These are phyloP conservation scores for Dioszegia aurantiaca DNA, from an alignment of 768 basidiomycete species.

Conservation along the genomic window DNA sequence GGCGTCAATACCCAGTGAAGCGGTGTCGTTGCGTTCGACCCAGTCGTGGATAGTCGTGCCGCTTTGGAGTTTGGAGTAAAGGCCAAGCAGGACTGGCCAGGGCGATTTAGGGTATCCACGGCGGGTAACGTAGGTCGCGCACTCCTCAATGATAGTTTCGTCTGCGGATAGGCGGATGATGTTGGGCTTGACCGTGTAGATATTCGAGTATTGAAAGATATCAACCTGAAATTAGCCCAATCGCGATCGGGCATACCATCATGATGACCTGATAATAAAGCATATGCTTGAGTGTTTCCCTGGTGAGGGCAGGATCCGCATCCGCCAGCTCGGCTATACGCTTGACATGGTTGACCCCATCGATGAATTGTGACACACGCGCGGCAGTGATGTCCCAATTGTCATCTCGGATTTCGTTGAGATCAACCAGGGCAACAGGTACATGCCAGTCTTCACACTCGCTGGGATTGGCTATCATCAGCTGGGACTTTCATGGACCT, in stretches of 20 bases:
- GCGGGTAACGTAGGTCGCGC: slow-evolving; percentile 83
- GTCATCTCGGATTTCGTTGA: slow-evolving; percentile 73
- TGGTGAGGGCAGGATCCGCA: slow-evolving; percentile 75
- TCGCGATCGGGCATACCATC: slow-evolving; percentile 55
- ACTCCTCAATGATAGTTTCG: slow-evolving; percentile 78
- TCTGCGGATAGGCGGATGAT: slow-evolving; percentile 86
- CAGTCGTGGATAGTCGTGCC: slow-evolving; percentile 82
- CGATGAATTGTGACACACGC: slow-evolving; percentile 74
- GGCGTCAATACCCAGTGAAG: slow-evolving; percentile 74
- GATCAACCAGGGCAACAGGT: slow-evolving; percentile 80
- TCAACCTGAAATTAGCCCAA: slow-evolving; percentile 59
- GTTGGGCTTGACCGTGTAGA: slow-evolving; percentile 85
- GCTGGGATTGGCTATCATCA: slow-evolving; percentile 67
- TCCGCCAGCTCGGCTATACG: slow-evolving; percentile 88
- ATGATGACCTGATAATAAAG: slow-evolving; percentile 97
- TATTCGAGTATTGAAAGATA: slow-evolving; percentile 96
- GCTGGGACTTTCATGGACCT: slow-evolving; percentile 15
- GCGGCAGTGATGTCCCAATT: slow-evolving; percentile 96
- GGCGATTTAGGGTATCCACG: slow-evolving; percentile 70
- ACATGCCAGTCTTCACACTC: slow-evolving; percentile 92
- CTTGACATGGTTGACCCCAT: slow-evolving; percentile 87
- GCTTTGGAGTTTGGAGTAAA: slow-evolving; percentile 81
- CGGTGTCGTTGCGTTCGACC: slow-evolving; percentile 74
- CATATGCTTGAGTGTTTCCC: slow-evolving; percentile 85
- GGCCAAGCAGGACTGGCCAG: slow-evolving; percentile 79